These are phyloP conservation scores for Yamadazyma diddensiae DNA, from an alignment of 1,139 yeast genomes.

Conservation along the genomic window DNA sequence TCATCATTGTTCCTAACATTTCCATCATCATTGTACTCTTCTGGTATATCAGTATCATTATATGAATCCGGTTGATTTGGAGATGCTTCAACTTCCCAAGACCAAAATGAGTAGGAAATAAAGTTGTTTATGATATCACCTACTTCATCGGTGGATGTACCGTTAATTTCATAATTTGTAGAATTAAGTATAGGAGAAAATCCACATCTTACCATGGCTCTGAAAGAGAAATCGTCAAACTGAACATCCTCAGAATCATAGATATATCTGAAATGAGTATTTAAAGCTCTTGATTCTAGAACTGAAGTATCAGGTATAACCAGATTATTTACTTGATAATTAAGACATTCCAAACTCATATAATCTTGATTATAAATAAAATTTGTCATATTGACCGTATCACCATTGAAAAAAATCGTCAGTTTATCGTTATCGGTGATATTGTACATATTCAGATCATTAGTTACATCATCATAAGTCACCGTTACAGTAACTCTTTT, in stretches of 20 bases:
- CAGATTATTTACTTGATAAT: conserved; percentile 2
- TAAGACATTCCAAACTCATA: conserved; percentile 7
- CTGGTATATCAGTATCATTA: conserved; percentile 2
- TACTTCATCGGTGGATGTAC: conserved; percentile 10
- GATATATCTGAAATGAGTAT: conserved; percentile 37
- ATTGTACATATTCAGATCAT: conserved; percentile 6
- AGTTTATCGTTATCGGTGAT: conserved; percentile 19
- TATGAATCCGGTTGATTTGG: conserved; percentile 1
- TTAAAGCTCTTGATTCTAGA: conserved; percentile 18
- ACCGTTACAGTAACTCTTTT: conserved; percentile 42
- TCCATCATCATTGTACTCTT: conserved; percentile 2
- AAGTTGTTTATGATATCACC: conserved; percentile 21
- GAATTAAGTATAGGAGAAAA: conserved; percentile 56
- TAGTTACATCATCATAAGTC: conserved; percentile 22
- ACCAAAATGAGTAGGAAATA: conserved; percentile 50
- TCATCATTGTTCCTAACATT: conserved; percentile 6
- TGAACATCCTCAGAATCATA: conserved; percentile 27
- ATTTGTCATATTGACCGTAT: conserved; percentile 13
- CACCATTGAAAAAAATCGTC: conserved; percentile 18
- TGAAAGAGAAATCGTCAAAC: conserved; percentile 32
- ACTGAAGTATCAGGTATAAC: conserved; percentile 2
- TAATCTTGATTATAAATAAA: conserved; percentile 1
- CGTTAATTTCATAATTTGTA: conserved; percentile 21
- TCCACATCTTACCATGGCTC: conserved; percentile 49
- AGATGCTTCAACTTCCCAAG: conserved; percentile 18